These are phyloP conservation scores for Sporisorium reilianum DNA, from an alignment of 1,284 basidiomycete genomes.

Conservation along the genomic window DNA sequence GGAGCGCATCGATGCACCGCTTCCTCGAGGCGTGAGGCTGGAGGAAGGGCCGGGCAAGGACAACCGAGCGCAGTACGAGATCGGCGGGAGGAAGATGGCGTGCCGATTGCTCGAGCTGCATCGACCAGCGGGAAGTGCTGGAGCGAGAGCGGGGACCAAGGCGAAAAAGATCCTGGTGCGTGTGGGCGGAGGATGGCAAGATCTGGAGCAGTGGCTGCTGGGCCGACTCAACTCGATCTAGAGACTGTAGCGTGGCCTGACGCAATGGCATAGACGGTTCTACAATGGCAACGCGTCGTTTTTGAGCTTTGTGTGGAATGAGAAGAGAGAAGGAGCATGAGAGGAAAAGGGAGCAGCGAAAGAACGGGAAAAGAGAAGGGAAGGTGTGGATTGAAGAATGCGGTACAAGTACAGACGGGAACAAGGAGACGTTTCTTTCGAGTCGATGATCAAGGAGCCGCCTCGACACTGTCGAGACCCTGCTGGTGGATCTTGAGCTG, in stretches of 20 bases:
- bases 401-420: constrained; percentile 38
- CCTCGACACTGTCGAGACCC: constrained; percentile 8
- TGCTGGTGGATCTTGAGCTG: constrained; percentile 50
- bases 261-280: not conserved
- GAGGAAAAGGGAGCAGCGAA: not conserved
- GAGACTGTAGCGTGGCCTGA: not conserved
- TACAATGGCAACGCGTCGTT: not conserved
- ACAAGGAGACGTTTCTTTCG: not conserved
- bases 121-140: constrained; percentile 51
- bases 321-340: not conserved
- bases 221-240: constrained; percentile 35
- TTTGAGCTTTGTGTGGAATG: not conserved
- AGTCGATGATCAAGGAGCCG: constrained; percentile 12
- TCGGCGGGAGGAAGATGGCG: constrained; percentile 76
- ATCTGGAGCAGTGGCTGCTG: constrained; percentile 80
- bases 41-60: constrained; percentile 78
- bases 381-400: not conserved
- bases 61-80: constrained; percentile 82
- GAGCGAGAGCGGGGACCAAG: constrained; percentile 52
- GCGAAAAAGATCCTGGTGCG: constrained; percentile 63
- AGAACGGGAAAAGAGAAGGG: not conserved
- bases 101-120: constrained; percentile 82
- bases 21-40: constrained; percentile 73
- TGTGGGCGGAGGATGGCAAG: constrained; percentile 79
- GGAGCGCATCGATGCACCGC: constrained; percentile 81